A percentile compares a stretch with the other conserved stretches of the same genome.
phyloP scores from a whole-genome alignment of 208 protist genomes.

The Crithidia thermophila region DNA sequence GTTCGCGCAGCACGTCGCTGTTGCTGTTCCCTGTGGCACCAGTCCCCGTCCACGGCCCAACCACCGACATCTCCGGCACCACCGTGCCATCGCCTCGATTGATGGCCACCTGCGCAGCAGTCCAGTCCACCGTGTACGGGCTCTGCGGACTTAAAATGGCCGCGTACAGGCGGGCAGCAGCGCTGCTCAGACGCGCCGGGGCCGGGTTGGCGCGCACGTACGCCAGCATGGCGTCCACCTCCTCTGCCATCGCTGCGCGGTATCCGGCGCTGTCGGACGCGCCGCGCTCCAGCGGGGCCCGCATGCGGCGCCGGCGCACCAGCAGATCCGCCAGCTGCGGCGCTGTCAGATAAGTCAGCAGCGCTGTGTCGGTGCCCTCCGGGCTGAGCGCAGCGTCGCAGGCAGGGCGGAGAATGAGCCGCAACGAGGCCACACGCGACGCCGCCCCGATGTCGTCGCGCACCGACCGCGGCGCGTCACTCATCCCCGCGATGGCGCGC shows the following conservation, averaged over 20 bases:
- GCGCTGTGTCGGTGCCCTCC: constrained; percentile 13
- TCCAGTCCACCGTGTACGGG: constrained; percentile 50
- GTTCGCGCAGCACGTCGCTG: neutral
- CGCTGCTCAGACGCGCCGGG: constrained; percentile 5
- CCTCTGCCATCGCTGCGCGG: constrained; percentile 1
- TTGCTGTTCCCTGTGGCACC: neutral
- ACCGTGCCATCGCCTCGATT: constrained; percentile 43
- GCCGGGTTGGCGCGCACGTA: constrained; percentile 4
- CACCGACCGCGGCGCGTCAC: neutral
- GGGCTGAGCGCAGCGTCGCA: constrained; percentile 10
- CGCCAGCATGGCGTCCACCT: constrained; percentile 7
- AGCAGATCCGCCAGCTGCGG: constrained; percentile 20
- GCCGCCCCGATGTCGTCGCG: neutral
- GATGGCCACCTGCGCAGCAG: constrained; percentile 30
- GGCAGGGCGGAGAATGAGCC: constrained; percentile 13
- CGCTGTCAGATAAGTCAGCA: constrained; percentile 28
- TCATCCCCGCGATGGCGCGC: constrained; percentile 12
- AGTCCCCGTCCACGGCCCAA: constrained; percentile 22
- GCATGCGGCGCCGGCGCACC: constrained; percentile 13
- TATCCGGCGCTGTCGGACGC: neutral
- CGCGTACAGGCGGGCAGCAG: constrained; percentile 35
- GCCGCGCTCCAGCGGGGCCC: neutral
- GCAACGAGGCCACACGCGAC: neutral
- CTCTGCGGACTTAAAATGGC: constrained; percentile 39
- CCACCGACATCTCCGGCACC: constrained; percentile 42